Base-by-base conservation (phyloP, 805 yeast genomes). In the Isabelozyma rhagii region DNA sequence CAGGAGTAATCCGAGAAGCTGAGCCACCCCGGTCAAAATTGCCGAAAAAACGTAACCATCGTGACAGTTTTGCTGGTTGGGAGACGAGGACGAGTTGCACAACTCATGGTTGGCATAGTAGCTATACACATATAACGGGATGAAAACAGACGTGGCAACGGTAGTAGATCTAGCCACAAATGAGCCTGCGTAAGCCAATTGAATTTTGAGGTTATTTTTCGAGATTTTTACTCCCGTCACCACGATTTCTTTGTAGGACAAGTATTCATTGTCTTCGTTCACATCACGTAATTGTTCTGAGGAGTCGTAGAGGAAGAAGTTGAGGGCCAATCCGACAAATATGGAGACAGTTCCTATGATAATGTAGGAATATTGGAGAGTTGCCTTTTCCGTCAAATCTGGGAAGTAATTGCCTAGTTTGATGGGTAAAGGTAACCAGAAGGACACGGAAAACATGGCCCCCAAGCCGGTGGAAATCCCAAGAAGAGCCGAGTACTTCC, bases 41-140 rank as follows among this genome's bases (percentile, higher is more conserved):
- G 90, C 88, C 14, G 89, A 80, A 51, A 79, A 76, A 8, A 83
- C 71, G 54, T 82, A 84, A 0, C 87, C 89, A 39, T 83, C 85
- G 46, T 78, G 76, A 58, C 91, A 85, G 21, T 66, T 68, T 17
- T 61, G 74, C 59, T 57, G 69, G 39, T 58, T 59, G 5, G 66
- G 63, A 27, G 48, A 47, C 5, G 58, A 57, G 11, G 45, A 50
- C 14, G 47, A 43, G 3, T 51, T 56, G 47, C 59, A 74, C 52
- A 54, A 47, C 39, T 64, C 68, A 5, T 58, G 58, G 1, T 63
- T 54, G 8, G 49, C 47, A 62, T 74, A 86, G 67, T 76, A 83
- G 47, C 77, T 73, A 62, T 81, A 83, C 42, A 85, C 83, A 61
- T 78, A 74, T 39, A 85, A 66, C 3, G 92, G 92, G 25, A 85